These are phyloP conservation scores for Lagenidium sp. DNA, from an alignment of 352 stramenopile genomes.

Conservation along the genomic window DNA sequence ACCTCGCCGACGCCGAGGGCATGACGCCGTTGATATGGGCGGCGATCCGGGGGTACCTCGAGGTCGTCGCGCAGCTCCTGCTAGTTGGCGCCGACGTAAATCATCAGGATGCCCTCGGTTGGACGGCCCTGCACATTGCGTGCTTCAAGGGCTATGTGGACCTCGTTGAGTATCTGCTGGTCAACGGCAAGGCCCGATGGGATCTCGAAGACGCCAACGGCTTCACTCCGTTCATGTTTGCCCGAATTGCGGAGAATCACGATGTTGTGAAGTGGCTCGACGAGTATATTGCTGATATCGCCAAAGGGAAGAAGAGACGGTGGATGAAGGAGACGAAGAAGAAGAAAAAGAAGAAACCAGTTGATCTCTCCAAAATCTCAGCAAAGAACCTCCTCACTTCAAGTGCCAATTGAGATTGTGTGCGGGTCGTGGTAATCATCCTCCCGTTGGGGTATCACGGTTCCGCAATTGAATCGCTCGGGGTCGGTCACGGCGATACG, in stretches of 20 bases:
- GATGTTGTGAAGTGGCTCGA: slow-evolving; percentile 55
- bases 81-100: slow-evolving; percentile 48
- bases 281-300: slow-evolving; percentile 25
- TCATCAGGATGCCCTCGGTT: slow-evolving; percentile 49
- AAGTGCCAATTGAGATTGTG: slow-evolving; percentile 3
- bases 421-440: too few species aligned
- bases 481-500: slow-evolving; percentile 22
- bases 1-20: slow-evolving; percentile 46
- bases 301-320: slow-evolving; percentile 18
- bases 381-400: slow-evolving; percentile 41
- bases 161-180: slow-evolving; percentile 60
- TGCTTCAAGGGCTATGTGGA: slow-evolving; percentile 68
- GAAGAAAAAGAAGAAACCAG: slow-evolving; percentile 18
- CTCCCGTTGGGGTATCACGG: slow-evolving; percentile 1
- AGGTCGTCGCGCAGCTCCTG: slow-evolving; percentile 62
- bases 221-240: slow-evolving; percentile 64
- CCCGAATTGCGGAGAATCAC: slow-evolving; percentile 53
- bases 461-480: slow-evolving; percentile 18
- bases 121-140: slow-evolving; percentile 59
- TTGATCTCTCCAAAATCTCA: slow-evolving; percentile 16
- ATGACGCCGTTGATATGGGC: slow-evolving; percentile 63
- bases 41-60: slow-evolving; percentile 54
- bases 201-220: slow-evolving; percentile 54
- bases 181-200: slow-evolving; percentile 27
- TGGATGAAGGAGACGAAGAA: slow-evolving; percentile 11